Percentiles rank a stretch among this genome's conserved stretches.
These are phyloP conservation scores for Linum trigynum DNA, from an alignment of 345 rosid species.

Conservation along the genomic window DNA sequence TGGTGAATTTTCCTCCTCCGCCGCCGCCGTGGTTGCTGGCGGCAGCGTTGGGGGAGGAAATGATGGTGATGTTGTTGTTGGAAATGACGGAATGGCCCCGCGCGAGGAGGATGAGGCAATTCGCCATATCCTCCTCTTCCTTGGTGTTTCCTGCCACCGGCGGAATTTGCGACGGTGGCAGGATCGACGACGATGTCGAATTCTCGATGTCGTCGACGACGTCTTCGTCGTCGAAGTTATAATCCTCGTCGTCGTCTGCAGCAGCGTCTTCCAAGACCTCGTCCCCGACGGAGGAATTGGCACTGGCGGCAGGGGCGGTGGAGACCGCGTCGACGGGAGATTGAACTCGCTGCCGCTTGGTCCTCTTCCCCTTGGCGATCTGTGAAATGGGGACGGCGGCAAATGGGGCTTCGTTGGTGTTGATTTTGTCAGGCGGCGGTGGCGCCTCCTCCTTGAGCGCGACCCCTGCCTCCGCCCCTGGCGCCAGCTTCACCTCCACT, in stretches of 20 bases:
- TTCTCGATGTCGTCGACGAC: constrained; percentile 6
- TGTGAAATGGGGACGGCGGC: neutral
- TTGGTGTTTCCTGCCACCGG: constrained; percentile 31
- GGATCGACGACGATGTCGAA: constrained; percentile 12
- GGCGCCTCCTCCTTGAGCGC: neutral
- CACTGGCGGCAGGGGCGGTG: constrained; percentile 24
- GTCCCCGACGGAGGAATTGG: constrained; percentile 22
- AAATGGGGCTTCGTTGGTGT: neutral
- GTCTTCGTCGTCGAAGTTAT: neutral
- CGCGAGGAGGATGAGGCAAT: constrained; percentile 81
- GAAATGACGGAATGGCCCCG: constrained; percentile 41
- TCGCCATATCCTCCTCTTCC: constrained; percentile 89
- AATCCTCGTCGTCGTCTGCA: neutral
- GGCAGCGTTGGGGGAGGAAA: neutral
- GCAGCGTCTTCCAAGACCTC: neutral
- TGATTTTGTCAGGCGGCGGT: neutral
- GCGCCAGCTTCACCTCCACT: neutral
- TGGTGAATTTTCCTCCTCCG: constrained; percentile 32
- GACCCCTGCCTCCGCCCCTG: neutral
- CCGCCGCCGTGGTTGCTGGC: neutral
- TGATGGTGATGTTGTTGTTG: neutral
- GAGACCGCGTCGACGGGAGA: constrained; percentile 29
- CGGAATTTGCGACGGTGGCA: constrained; percentile 18
- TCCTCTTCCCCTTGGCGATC: constrained; percentile 65
- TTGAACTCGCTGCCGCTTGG: constrained; percentile 59